Evolutionary conservation across 2,329 filamentous ascomycete species (phyloP), one percentile per base, ranked within the genome.

Genomic region (Botrytis cinerea): DNA sequence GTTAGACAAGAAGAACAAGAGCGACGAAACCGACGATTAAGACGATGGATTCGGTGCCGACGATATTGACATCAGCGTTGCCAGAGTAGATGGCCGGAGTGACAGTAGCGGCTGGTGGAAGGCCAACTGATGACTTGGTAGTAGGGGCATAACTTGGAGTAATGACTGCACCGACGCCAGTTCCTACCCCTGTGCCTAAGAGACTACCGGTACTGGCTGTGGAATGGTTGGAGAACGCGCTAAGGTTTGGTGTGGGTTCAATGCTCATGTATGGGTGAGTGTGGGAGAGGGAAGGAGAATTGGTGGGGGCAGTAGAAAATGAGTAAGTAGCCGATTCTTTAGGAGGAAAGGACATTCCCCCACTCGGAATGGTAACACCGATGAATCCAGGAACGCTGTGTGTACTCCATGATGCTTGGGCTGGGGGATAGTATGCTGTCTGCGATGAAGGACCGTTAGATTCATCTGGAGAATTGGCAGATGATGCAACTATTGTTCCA

Each of bases 251-350:
- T 43, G 38, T 69, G n/a, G n/a, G 25, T 22, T 63, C 38, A 4
- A 43, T 63, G 43, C 60, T 62, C 60, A 62, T 62, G 35, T 63
- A 20, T 43, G 61, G 61, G 28, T 57, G 48, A 32, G 18, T 45
- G 20, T 69, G 18, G 1, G 25, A 25, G 25, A 35, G 1, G 1
- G 46, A 67, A 16, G 10, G 25, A 10, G 46, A 48, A 25, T 18
- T 35, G 18, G n/a, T 32, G 14, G 12, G 1, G 22, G 45, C 4
- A 0, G 28, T 10, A 12, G 22, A 18, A 4, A 12, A 8, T 35
- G 43, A n/a, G 63, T 43, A 68, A 25, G 35, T 40, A 3, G 25
- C 38, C 0, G 43, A 32, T 57, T 0, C 32, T 54, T 40, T 2
- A 16, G 18, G 7, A 57, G 38, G n/a, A 16, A 45, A 57, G 1